Evolutionary conservation across 2,329 filamentous ascomycete genomes (phyloP).

Genomic region (Chaetomiaceae sp.): DNA sequence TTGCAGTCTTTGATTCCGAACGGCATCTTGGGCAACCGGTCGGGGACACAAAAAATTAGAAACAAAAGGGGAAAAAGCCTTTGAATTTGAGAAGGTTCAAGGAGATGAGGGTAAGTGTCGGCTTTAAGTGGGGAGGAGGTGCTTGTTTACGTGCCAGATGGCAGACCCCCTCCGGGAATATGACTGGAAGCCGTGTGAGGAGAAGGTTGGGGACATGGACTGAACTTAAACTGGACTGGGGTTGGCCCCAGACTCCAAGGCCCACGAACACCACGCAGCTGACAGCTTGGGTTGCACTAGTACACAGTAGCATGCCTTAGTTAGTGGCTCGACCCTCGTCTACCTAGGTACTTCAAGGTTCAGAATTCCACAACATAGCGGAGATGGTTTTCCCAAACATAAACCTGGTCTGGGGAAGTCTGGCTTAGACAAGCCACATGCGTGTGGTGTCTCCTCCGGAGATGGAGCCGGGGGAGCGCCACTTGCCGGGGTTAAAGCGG

Average conservation of each 20-base stretch:
- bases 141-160: not conserved
- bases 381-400: conserved; percentile 7
- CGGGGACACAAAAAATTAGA: not conserved
- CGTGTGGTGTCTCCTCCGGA: not conserved
- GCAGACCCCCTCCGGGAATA: not conserved
- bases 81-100: not conserved
- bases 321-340: no score
- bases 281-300: not conserved
- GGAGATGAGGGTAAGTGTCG: not conserved
- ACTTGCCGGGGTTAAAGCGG: not conserved
- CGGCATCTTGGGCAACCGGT: conserved; percentile 33
- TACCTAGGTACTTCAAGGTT: not conserved
- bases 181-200: conserved; percentile 1
- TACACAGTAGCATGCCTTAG: no score
- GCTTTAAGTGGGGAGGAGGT: not conserved
- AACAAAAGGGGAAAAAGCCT: not conserved
- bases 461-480: no score
- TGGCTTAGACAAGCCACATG: not conserved
- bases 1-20: conserved; percentile 45
- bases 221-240: no score
- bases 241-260: no score
- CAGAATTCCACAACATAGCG: not conserved
- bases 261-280: no score
- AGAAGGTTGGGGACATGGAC: conserved; percentile 6
- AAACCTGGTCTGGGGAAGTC: not conserved